A percentile compares a stretch with the other conserved stretches of the same genome.
Conservation (phyloP, 192 early-diverging fungal genomes). For the Phycomyces blakesleeanus region DNA sequence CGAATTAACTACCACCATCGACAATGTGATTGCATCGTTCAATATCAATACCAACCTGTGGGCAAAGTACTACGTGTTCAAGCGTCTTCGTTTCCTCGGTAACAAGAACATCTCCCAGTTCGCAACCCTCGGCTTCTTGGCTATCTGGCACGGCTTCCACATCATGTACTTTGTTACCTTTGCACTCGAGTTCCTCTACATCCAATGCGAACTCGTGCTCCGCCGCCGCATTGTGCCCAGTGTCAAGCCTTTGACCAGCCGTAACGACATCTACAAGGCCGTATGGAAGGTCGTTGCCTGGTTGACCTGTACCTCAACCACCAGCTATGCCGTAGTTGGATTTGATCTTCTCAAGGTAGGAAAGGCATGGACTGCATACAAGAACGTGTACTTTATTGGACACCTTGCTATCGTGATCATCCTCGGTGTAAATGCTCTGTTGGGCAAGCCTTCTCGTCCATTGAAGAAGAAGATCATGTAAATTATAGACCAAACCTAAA, state of each 20-base stretch:
- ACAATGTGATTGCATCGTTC: constrained; percentile 51
- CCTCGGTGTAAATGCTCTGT: constrained; percentile 10
- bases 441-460: constrained; percentile 1
- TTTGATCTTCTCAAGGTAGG: constrained; percentile 43
- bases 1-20: constrained; percentile 50
- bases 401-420: constrained; percentile 22
- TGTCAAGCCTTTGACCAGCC: constrained; percentile 30
- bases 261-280: constrained; percentile 18
- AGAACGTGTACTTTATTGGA: constrained; percentile 29
- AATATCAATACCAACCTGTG: constrained; percentile 66
- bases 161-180: constrained; percentile 57
- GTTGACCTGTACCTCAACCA: constrained; percentile 39
- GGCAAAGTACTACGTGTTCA: constrained; percentile 61
- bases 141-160: constrained; percentile 63
- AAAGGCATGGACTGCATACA: constrained; percentile 24
- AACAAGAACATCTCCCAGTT: constrained; percentile 51
- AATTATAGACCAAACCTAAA: too few species aligned
- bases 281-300: constrained; percentile 37
- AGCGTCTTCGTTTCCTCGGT: constrained; percentile 52
- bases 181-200: constrained; percentile 52
- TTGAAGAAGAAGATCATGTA: constrained; percentile 5
- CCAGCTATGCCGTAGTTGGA: constrained; percentile 46
- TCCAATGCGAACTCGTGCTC: constrained; percentile 45
- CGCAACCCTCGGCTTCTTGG: constrained; percentile 48
- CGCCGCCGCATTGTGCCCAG: constrained; percentile 28